These are phyloP conservation scores for Lactarius psammicola DNA, from an alignment of 768 basidiomycete genomes.

Conservation along the genomic window DNA sequence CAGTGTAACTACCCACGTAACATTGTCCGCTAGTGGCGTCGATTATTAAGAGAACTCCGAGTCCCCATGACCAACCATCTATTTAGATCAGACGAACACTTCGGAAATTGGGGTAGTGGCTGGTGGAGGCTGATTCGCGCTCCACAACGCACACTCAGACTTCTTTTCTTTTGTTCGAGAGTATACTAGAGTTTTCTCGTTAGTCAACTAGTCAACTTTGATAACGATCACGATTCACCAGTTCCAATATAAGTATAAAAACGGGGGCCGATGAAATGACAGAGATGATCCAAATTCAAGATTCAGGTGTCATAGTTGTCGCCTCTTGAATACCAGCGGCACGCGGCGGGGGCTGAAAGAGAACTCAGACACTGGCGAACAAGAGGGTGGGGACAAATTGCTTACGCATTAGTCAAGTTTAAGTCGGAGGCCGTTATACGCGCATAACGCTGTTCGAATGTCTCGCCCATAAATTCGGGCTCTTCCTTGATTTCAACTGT, in stretches of 20 bases:
- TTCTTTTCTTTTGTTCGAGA: not conserved
- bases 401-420: not conserved
- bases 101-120: not conserved
- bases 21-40: not conserved
- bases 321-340: conserved; percentile 29
- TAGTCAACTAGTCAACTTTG: not conserved
- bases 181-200: not conserved
- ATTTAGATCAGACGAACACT: not conserved
- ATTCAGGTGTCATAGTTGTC: not conserved
- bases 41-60: not conserved
- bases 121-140: not conserved
- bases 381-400: not conserved
- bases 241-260: not conserved
- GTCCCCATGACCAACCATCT: not conserved
- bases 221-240: not conserved
- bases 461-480: conserved; percentile 44
- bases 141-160: not conserved
- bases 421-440: conserved; percentile 9
- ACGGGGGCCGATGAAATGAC: not conserved
- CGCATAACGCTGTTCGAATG: conserved; percentile 44
- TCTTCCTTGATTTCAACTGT: conserved; percentile 51
- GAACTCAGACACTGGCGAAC: not conserved
- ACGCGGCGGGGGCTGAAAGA: conserved; percentile 23
- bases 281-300: not conserved
- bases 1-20: not conserved